Evolutionary conservation across 1,284 basidiomycete species (phyloP).

Genomic region (Crepidotus sp.): DNA sequence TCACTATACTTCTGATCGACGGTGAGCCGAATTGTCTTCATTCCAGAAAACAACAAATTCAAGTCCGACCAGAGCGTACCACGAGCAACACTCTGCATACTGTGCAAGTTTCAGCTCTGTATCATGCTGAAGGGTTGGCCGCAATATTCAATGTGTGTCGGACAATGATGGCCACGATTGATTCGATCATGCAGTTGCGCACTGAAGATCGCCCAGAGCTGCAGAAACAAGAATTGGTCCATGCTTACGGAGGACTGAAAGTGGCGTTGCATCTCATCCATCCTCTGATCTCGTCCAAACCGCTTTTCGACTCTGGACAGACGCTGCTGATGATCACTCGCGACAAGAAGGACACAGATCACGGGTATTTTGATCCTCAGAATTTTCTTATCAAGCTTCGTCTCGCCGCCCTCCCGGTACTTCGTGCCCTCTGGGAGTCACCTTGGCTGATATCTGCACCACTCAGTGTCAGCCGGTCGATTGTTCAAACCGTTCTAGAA

Average conservation of each 20-base stretch:
- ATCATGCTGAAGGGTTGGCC: slow-evolving; percentile 65
- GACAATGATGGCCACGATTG: slow-evolving; percentile 51
- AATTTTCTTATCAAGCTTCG: slow-evolving; percentile 83
- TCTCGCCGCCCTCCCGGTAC: slow-evolving; percentile 57
- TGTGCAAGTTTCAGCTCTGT: slow-evolving; percentile 70
- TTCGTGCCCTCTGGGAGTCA: slow-evolving; percentile 74
- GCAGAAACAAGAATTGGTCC: slow-evolving; percentile 55
- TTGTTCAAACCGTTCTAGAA: slow-evolving; percentile 75
- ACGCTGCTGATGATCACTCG: slow-evolving; percentile 65
- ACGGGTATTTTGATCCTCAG: slow-evolving; percentile 75
- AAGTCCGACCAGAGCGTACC: slow-evolving; percentile 51
- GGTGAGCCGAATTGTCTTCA: slow-evolving; percentile 39
- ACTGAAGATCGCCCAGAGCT: slow-evolving; percentile 48
- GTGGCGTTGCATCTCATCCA: slow-evolving; percentile 74
- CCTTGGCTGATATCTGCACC: slow-evolving; percentile 76
- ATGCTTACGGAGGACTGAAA: slow-evolving; percentile 77
- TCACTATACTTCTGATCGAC: slow-evolving; percentile 73
- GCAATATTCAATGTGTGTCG: slow-evolving; percentile 56
- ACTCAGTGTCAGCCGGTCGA: slow-evolving; percentile 60
- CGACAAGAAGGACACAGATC: slow-evolving; percentile 69
- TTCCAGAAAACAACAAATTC: slow-evolving; percentile 2
- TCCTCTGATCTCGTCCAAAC: slow-evolving; percentile 70
- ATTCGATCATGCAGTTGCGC: slow-evolving; percentile 37
- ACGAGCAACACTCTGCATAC: slow-evolving; percentile 74
- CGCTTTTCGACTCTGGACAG: slow-evolving; percentile 81